phyloP scores from a whole-genome alignment of 371 early-diverging fungal species.

The Saksenaea vasiformis region DNA sequence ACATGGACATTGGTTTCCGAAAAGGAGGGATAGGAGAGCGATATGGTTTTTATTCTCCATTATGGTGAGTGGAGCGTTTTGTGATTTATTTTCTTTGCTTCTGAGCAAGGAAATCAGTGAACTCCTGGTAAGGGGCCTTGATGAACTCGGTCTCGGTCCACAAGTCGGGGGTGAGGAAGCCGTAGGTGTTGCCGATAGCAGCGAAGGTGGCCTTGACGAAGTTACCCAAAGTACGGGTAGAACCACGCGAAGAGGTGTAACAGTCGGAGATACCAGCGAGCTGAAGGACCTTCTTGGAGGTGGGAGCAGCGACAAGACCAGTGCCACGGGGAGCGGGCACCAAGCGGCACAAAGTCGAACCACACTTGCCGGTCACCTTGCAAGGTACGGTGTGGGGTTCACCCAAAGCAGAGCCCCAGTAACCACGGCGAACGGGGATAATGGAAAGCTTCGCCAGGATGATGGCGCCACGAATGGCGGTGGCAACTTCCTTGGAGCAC shows the following conservation, averaged over 20 bases:
- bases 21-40: neutral
- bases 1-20: neutral
- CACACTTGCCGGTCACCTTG: conserved; percentile 35
- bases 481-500: conserved; percentile 98
- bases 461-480: conserved; percentile 97
- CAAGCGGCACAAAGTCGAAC: conserved; percentile 90
- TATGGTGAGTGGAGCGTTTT: neutral
- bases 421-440: conserved; percentile 97
- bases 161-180: conserved; percentile 94
- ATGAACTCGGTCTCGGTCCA: conserved; percentile 88
- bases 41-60: conserved; percentile 3
- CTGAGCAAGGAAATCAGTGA: conserved; percentile 81
- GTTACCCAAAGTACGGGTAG: conserved; percentile 90
- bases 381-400: conserved; percentile 51
- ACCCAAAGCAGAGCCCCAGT: conserved; percentile 96
- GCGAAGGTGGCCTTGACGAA: conserved; percentile 98
- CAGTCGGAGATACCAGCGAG: conserved; percentile 98
- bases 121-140: conserved; percentile 89
- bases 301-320: conserved; percentile 95
- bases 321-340: conserved; percentile 99
- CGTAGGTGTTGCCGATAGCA: conserved; percentile 96
- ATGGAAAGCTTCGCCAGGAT: conserved; percentile 96
- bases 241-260: conserved; percentile 93
- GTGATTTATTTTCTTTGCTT: conserved; percentile 39
- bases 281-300: conserved; percentile 95